Evolutionary conservation across 1,284 basidiomycete genomes (phyloP), one percentile per base, ranked within the genome.

Genomic region (Mycena citricolor): DNA sequence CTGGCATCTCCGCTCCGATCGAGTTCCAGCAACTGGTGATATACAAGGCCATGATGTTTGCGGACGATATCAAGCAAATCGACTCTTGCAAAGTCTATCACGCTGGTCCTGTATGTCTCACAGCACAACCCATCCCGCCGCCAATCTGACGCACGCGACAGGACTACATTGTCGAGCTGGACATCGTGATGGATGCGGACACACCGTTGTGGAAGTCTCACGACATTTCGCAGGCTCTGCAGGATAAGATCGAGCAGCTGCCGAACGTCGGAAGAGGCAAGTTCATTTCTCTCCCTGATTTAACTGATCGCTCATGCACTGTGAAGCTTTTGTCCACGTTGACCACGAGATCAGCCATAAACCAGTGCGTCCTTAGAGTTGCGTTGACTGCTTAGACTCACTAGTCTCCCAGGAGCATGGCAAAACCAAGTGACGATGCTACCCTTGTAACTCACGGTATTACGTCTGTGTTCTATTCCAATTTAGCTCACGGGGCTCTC

Each of bases 131-230:
- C 14, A 16, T n/a, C 21, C 16, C 11, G 14, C 4, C 26, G 20
- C 8, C n/a, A n/a, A n/a, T n/a, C n/a, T n/a, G n/a, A n/a, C n/a
- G n/a, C n/a, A n/a, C n/a, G 7, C 12, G 38, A 10, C 25, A 51
- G 37, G 77, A 92, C 48, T 95, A 92, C 60, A 88, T 93, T 58
- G 94, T 97, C 32, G 94, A 97, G 66, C 77, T 97, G 7, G 95
- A 98, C 64, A 84, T 98, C 39, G 94, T 98, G 20, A 91, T 99
- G 83, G 78, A 86, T 53, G 88, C 86, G 2, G 81, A 84, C 49
- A 97, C 93, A 32, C 90, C 93, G 1, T 70, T 98, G 1, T 90
- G 88, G 84, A 83, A 88, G 61, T 89, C 94, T 11, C 94, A 98
- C 64, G 94, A 98, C 64, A 67, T 97, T 47, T 86, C 86, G 36